These are phyloP conservation scores for Annulohypoxylon truncatum DNA, from an alignment of 2,329 filamentous ascomycete species.

Conservation along the genomic window DNA sequence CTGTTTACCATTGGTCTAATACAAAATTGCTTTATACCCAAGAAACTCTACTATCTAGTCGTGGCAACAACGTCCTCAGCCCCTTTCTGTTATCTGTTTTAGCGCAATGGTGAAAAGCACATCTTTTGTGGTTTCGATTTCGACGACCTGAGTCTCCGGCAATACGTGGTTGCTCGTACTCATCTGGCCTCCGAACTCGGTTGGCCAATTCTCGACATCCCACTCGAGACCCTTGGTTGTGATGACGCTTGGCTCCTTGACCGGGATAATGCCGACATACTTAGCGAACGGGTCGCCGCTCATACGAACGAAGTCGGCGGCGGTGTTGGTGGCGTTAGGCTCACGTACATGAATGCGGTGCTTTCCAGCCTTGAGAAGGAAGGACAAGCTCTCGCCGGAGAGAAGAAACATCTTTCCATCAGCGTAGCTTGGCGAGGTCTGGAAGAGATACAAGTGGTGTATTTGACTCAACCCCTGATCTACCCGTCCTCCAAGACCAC, in stretches of 20 bases:
- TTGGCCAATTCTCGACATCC: slow-evolving; percentile 88
- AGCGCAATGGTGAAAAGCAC: slow-evolving; percentile 82
- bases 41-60: neutral
- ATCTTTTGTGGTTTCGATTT: slow-evolving; percentile 70
- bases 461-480: slow-evolving; percentile 93
- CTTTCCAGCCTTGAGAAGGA: slow-evolving; percentile 76
- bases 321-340: slow-evolving; percentile 24
- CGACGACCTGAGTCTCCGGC: slow-evolving; percentile 68
- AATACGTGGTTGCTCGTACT: slow-evolving; percentile 85
- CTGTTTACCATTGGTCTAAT: neutral
- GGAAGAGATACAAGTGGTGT: slow-evolving; percentile 81
- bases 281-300: slow-evolving; percentile 70
- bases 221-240: slow-evolving; percentile 86
- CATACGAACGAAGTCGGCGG: slow-evolving; percentile 15
- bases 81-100: slow-evolving; percentile 38
- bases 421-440: slow-evolving; percentile 58
- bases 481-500: slow-evolving; percentile 88
- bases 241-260: slow-evolving; percentile 82
- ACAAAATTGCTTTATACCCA: neutral
- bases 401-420: slow-evolving; percentile 78
- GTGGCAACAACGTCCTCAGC: neutral
- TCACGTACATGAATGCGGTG: slow-evolving; percentile 76
- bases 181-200: slow-evolving; percentile 76
- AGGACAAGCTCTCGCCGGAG: slow-evolving; percentile 83
- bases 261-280: slow-evolving; percentile 86